A percentile compares a stretch with the other conserved stretches of the same genome.
phyloP scores from a whole-genome alignment of 768 basidiomycete genomes.

The Cystobasidium onofrii region DNA sequence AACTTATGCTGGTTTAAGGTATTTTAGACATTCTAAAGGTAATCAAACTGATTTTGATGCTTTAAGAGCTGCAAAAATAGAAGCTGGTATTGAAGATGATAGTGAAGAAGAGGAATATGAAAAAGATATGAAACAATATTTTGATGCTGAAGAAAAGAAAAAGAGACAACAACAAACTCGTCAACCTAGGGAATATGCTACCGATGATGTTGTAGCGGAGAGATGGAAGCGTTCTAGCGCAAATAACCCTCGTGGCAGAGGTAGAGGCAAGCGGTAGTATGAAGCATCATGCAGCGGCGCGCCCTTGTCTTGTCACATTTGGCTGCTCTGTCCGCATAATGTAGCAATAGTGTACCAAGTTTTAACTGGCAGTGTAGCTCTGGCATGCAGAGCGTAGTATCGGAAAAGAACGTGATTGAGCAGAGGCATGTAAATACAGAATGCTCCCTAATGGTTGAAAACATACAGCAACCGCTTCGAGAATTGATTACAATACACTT shows the following conservation, averaged over 20 bases:
- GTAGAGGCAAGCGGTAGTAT: neutral
- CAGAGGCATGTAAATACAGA: too few species aligned
- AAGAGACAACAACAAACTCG: neutral
- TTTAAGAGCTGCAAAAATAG: slow-evolving; percentile 28
- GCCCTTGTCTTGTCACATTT: too few species aligned
- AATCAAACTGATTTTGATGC: slow-evolving; percentile 13
- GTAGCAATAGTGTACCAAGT: neutral
- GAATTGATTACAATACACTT: neutral
- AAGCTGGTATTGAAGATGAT: slow-evolving; percentile 29
- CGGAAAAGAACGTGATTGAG: too few species aligned
- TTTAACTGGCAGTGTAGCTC: too few species aligned
- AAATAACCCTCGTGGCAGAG: neutral
- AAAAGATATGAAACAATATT: slow-evolving; percentile 6
- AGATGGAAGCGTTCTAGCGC: neutral
- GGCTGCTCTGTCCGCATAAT: too few species aligned
- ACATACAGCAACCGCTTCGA: neutral
- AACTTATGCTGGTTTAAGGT: slow-evolving; percentile 27
- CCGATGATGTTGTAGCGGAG: neutral
- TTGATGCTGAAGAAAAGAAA: neutral
- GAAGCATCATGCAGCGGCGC: too few species aligned
- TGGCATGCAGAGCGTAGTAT: too few species aligned
- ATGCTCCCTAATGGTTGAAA: too few species aligned
- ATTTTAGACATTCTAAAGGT: slow-evolving; percentile 13
- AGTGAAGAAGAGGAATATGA: slow-evolving; percentile 13
- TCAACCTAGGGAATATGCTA: neutral